Evolutionary conservation across 1,284 basidiomycete genomes (phyloP), one percentile per base, ranked within the genome.

Genomic region (Phellinidium pouzarii): DNA sequence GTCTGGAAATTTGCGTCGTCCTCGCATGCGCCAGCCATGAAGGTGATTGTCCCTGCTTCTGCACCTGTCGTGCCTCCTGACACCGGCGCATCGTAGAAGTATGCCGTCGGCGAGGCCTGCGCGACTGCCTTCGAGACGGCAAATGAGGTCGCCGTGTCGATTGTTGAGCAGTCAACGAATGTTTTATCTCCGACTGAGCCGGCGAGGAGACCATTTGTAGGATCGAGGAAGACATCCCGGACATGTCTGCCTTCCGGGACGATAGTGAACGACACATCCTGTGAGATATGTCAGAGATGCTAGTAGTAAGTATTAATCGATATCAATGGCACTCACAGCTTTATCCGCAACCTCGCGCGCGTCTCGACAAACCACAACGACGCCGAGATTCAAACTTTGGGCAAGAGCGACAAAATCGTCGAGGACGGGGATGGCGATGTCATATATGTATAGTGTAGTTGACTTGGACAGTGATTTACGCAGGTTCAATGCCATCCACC

Each of bases 21-120:
- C 43, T 52, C 34, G 52, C 54, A 46, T 11, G 44, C 25, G 5
- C 59, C 59, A 4, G 48, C 54, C 45, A 59, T 55, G 43, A 59
- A 56, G n/a, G 52, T 59, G 6, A 59, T 49, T 29, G 52, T 59
- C 11, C 44, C 59, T n/a, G 52, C 53, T 47, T 56, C 54, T 11
- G 59, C 59, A n/a, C 59, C 59, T 12, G 48, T 42, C n/a, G 57
- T 57, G 14, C 59, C 59, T 2, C 59, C 59, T 12, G 59, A 59
- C 4, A 59, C 57, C 7, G 59, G 59, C 6, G 57, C 57, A 42
- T 59, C 59, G 42, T 56, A 58, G 47, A 59, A 59, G 17, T 29
- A 46, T 14, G 59, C 51, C 14, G 49, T 38, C n/a, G 34, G 25
- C 31, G 53, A 43, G 20, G 44, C 23, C 42, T 52, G 14, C 7